Conservation (phyloP, 257 asterid genomes). For the Avicennia marina region DNA sequence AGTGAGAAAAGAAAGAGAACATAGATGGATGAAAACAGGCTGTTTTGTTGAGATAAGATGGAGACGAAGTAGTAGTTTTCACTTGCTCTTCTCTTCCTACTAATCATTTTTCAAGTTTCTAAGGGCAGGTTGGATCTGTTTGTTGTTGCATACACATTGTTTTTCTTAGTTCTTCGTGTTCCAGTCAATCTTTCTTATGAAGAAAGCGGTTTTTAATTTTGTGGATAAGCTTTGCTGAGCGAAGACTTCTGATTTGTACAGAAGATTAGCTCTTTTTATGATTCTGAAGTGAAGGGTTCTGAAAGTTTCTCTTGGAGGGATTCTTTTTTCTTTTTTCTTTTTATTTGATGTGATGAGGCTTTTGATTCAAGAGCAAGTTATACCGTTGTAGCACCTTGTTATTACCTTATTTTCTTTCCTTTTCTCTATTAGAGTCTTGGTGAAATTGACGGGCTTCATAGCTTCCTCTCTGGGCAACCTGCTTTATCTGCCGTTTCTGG, state of each 20-base stretch:
- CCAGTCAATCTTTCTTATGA: not conserved
- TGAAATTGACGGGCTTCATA: slow-evolving; percentile 16
- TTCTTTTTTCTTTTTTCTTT: not conserved
- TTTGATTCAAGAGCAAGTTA: slow-evolving; percentile 18
- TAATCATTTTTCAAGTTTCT: slow-evolving; percentile 4
- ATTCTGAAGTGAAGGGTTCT: not conserved
- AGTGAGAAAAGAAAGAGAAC: slow-evolving; percentile 7
- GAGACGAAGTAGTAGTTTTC: slow-evolving; percentile 15
- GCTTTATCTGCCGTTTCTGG: slow-evolving; percentile 14
- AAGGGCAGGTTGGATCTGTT: slow-evolving; percentile 29
- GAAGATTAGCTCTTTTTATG: not conserved
- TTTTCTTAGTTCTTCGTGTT: not conserved
- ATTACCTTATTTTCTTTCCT: not conserved
- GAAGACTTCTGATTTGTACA: not conserved
- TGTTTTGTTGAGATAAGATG: slow-evolving; percentile 19
- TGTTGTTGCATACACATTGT: slow-evolving; percentile 4
- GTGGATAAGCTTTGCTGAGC: not conserved
- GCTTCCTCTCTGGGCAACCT: slow-evolving; percentile 12
- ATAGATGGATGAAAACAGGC: slow-evolving; percentile 6
- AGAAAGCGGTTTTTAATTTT: not conserved
- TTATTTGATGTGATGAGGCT: not conserved
- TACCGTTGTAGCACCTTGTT: too few species aligned
- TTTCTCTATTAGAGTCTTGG: not conserved
- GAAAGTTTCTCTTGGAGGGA: not conserved
- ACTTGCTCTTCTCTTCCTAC: slow-evolving; percentile 7